Conservation (phyloP, 768 basidiomycete genomes). For the Serendipita sp. region DNA sequence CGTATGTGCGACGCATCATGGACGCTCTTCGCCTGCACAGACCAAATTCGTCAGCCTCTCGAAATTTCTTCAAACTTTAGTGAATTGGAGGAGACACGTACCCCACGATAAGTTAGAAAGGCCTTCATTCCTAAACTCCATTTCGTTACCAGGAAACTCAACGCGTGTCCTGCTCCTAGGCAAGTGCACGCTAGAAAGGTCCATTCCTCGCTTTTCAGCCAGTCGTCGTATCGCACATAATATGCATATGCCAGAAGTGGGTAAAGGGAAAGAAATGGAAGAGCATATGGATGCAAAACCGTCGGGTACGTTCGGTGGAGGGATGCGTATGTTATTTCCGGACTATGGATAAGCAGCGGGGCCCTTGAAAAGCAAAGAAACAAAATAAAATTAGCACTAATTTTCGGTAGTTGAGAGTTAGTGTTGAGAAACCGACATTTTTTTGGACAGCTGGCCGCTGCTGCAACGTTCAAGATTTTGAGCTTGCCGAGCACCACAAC, state of each 20-base stretch:
- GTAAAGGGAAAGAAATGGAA: constrained; percentile 67
- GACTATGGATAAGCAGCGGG: constrained; percentile 38
- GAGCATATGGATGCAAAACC: constrained; percentile 52
- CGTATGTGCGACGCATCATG: constrained; percentile 66
- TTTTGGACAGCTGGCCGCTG: background rate
- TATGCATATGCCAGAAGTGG: constrained; percentile 82
- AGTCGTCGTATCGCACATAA: constrained; percentile 76
- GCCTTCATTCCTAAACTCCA: constrained; percentile 75
- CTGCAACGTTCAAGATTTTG: background rate
- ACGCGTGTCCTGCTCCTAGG: constrained; percentile 72
- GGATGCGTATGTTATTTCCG: constrained; percentile 51
- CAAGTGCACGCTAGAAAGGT: constrained; percentile 83
- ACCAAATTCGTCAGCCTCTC: background rate
- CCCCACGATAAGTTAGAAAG: constrained; percentile 63
- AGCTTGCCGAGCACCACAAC: background rate
- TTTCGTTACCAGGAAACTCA: constrained; percentile 79
- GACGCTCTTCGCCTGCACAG: constrained; percentile 37
- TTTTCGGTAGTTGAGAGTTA: background rate
- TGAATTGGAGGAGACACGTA: constrained; percentile 18
- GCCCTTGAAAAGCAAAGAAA: constrained; percentile 20
- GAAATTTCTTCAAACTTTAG: background rate
- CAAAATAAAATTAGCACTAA: background rate
- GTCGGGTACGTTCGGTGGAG: constrained; percentile 51
- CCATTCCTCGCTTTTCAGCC: constrained; percentile 92
- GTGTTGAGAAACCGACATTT: background rate